Percentiles rank a stretch among this genome's conserved stretches.
phyloP scores from a whole-genome alignment of 2,329 filamentous ascomycete species.

The Aspergillus sp. region DNA sequence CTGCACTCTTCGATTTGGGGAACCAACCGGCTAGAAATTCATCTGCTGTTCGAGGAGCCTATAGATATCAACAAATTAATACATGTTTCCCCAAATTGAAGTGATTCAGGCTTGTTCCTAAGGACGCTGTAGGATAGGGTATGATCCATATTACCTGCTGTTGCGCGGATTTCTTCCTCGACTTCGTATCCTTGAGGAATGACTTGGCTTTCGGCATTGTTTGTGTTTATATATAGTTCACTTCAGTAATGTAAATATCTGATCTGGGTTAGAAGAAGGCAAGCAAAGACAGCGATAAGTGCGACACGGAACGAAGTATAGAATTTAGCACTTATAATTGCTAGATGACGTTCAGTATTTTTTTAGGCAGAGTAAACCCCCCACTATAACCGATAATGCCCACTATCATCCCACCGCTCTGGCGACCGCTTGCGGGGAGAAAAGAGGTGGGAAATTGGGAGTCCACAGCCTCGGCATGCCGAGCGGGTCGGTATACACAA shows the following conservation, averaged over 20 bases:
- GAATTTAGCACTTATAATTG: background rate
- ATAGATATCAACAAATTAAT: background rate
- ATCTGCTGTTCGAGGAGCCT: slow-evolving; percentile 62
- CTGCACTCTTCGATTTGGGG: background rate
- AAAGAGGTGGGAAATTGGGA: background rate
- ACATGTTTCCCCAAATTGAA: background rate
- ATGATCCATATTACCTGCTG: slow-evolving; percentile 34
- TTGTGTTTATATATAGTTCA: background rate
- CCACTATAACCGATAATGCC: background rate
- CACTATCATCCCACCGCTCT: background rate
- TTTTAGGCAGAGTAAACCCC: background rate
- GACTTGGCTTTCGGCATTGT: slow-evolving; percentile 42
- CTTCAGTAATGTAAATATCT: background rate
- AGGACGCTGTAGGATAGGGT: background rate
- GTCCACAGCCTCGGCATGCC: background rate
- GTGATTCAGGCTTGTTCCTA: background rate
- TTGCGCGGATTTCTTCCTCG: slow-evolving; percentile 41
- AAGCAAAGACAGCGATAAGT: background rate
- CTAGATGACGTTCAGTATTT: background rate
- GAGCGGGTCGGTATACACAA: background rate
- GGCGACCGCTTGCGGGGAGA: background rate
- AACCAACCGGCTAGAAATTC: slow-evolving; percentile 63
- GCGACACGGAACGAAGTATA: background rate
- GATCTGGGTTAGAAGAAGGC: background rate
- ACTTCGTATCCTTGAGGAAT: slow-evolving; percentile 43